Conservation (phyloP, 805 yeast species). For the Hanseniaspora mollemarum region DNA sequence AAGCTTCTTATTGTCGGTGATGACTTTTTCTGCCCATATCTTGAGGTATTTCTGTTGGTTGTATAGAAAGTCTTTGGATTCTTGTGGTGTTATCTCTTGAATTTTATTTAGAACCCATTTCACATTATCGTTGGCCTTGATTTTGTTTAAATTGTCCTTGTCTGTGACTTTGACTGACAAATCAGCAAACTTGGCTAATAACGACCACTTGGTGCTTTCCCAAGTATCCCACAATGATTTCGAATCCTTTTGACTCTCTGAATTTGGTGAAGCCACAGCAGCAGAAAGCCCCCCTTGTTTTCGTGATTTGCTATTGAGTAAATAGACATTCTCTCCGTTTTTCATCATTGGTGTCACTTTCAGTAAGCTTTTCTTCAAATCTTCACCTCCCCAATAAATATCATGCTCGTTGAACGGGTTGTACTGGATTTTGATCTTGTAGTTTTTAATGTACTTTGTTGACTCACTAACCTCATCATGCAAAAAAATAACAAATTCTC, state of each 20-base stretch:
- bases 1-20: neutral
- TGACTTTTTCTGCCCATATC: conserved; percentile 6
- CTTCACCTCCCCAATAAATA: conserved; percentile 86
- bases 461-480: conserved; percentile 83
- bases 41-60: conserved; percentile 12
- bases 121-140: conserved; percentile 25
- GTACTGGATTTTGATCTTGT: conserved; percentile 47
- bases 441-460: conserved; percentile 49
- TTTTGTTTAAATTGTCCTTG: conserved; percentile 9
- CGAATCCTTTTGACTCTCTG: neutral
- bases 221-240: neutral
- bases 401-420: conserved; percentile 54
- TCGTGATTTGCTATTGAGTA: conserved; percentile 8
- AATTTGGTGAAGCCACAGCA: neutral
- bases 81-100: conserved; percentile 45
- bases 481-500: conserved; percentile 76
- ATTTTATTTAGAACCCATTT: conserved; percentile 57
- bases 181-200: conserved; percentile 73
- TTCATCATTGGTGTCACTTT: conserved; percentile 19
- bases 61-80: conserved; percentile 38
- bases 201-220: conserved; percentile 51
- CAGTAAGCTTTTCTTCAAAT: conserved; percentile 49
- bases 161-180: conserved; percentile 39
- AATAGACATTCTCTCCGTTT: conserved; percentile 8
- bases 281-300: neutral